Conservation (phyloP, 176 grass and related monocot genomes). For the Aegilops longissima region DNA sequence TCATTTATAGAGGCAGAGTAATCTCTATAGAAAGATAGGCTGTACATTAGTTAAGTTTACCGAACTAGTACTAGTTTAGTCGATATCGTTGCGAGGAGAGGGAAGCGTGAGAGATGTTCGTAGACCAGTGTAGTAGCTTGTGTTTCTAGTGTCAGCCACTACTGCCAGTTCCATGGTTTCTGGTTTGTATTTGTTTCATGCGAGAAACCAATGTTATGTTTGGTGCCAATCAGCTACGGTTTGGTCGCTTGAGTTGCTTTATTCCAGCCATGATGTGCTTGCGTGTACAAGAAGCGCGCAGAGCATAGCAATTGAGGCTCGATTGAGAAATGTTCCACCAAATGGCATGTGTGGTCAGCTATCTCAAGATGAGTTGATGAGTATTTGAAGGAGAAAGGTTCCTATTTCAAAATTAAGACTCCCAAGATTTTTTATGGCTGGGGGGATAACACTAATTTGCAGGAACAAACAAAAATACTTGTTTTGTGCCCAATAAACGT, state of each 20-base stretch:
- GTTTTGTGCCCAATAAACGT: not conserved
- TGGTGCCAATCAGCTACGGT: not conserved
- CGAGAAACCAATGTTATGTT: not conserved
- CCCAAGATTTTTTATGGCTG: no score
- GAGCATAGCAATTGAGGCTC: not conserved
- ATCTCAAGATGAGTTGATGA: no score
- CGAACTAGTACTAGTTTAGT: not conserved
- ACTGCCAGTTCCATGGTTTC: not conserved
- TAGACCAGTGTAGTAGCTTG: not conserved
- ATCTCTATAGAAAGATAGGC: conserved; percentile 7
- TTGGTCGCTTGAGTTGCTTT: not conserved
- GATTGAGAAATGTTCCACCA: no score
- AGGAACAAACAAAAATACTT: not conserved
- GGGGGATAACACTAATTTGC: not conserved
- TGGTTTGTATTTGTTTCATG: not conserved
- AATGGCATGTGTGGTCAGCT: no score
- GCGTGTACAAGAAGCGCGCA: not conserved
- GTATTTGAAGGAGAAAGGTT: not conserved
- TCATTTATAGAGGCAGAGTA: not conserved
- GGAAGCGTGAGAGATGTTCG: not conserved
- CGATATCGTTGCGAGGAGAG: not conserved
- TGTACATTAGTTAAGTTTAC: conserved; percentile 14
- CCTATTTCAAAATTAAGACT: not conserved
- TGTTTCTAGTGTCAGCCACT: not conserved
- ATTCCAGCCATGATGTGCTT: not conserved